Base-by-base conservation (phyloP, 2,329 filamentous ascomycete species). In the Akanthomyces dipterigenus region DNA sequence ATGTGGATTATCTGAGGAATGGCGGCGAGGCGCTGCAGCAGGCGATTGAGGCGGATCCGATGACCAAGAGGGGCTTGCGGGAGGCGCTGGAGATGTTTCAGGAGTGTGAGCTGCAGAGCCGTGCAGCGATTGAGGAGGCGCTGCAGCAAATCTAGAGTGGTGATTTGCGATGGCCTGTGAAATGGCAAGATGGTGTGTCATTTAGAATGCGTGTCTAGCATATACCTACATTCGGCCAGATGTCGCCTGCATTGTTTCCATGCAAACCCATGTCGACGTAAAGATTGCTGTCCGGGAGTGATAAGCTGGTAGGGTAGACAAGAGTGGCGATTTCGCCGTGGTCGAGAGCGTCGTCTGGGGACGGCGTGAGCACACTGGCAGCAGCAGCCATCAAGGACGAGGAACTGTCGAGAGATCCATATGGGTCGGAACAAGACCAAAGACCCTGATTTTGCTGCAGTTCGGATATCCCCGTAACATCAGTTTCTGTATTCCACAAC, bases 1-100 rank as follows among this genome's bases (percentile, higher is more conserved):
- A 76, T 22, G 68, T 77, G 2, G 78, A 82, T 64, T 82, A 80
- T 62, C 74, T 82, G 16, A 75, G 75, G 5, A 71, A 81, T 55
- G 72, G 72, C 7, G 79, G 79, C 5, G 72, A 65, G 34, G 73
- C 70, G 61, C 70, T 82, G 24, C 71, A 77, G 12, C 73, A 73
- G 58, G 75, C 77, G 5, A 77, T 79, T 56, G 70, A 70, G 36
- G 69, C 69, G 12, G 78, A 80, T 50, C 65, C 73, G 0, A 67
- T 74, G 28, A 71, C 73, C 1, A 69, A 68, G 42, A 70, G 69
- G n/a, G 70, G 77, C 5, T 66, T 80, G 20, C 68, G 68, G 16
- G 70, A 73, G 60, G 76, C 76, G 11, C 65, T 80, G 34, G 69
- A 71, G 24, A 66, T 79, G n/a, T 80, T 80, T 63, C 69, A 70